Conservation (phyloP, 345 rosid species). For the Erucastrum elatum region DNA sequence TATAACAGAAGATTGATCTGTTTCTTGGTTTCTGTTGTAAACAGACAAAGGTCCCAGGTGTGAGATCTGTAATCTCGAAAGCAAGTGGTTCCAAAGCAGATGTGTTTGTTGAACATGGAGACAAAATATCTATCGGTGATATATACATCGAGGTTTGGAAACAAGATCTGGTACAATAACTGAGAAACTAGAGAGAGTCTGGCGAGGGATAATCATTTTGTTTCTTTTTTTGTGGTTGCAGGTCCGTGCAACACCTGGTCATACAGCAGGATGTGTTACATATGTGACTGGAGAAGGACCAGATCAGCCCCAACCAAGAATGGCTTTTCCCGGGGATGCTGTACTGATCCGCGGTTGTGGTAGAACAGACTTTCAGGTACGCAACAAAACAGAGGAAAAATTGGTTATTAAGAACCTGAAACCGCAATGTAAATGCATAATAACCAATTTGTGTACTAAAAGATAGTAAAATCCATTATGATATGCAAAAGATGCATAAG, state of each 20-base stretch:
- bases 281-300: conserved; percentile 86
- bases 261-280: conserved; percentile 87
- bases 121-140: conserved; percentile 63
- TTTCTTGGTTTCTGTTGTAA: not conserved
- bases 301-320: conserved; percentile 80
- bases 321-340: conserved; percentile 96
- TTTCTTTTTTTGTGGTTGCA: conserved; percentile 29
- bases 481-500: conserved; percentile 19
- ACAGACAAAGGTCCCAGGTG: conserved; percentile 61
- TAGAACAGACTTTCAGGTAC: conserved; percentile 97
- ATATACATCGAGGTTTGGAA: conserved; percentile 67
- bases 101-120: conserved; percentile 64
- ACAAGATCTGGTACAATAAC: not conserved
- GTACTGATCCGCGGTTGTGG: conserved; percentile 93
- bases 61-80: conserved; percentile 73
- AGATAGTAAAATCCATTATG: no score
- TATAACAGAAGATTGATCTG: not conserved
- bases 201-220: not conserved
- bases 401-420: not conserved
- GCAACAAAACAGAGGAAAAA: not conserved
- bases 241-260: conserved; percentile 96
- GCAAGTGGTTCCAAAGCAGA: conserved; percentile 86
- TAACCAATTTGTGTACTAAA: no score
- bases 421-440: not conserved
- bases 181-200: not conserved